Percentiles rank a stretch among this genome's conserved stretches.
Conservation (phyloP, 768 basidiomycete genomes). For the Suillus spraguei region DNA sequence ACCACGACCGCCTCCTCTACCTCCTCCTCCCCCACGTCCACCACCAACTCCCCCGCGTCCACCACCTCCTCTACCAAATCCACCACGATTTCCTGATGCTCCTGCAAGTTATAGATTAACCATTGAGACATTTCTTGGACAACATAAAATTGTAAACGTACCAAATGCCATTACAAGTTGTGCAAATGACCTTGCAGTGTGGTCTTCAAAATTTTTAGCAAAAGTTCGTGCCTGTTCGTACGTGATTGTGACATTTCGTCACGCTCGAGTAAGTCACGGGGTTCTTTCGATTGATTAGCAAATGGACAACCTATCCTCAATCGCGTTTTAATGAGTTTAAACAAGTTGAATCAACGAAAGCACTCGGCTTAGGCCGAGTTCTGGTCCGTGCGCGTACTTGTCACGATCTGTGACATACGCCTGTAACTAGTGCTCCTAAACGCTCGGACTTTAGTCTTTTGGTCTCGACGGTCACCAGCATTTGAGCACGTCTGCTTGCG, state of each 20-base stretch:
- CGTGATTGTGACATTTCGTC: constrained; percentile 2
- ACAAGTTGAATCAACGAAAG: neutral
- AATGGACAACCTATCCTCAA: too few relatives aligned
- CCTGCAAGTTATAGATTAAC: constrained; percentile 33
- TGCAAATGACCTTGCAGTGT: neutral
- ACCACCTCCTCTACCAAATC: constrained; percentile 53
- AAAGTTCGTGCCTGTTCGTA: neutral
- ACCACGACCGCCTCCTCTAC: constrained; percentile 46
- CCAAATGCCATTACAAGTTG: constrained; percentile 38
- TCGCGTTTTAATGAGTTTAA: neutral
- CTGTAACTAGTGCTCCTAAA: neutral
- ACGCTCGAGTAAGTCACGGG: neutral
- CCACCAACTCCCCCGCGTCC: constrained; percentile 35
- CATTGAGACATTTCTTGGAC: neutral
- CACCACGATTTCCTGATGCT: constrained; percentile 76
- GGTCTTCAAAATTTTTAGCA: constrained; percentile 5
- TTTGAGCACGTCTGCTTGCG: neutral
- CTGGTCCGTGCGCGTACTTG: neutral
- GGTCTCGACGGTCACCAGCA: neutral
- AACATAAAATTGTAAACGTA: constrained; percentile 12
- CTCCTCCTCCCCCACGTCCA: constrained; percentile 32
- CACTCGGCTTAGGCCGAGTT: neutral
- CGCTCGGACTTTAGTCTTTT: neutral
- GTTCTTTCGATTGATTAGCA: too few relatives aligned
- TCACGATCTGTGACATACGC: neutral